Percentiles rank a stretch among this genome's conserved stretches.
These are phyloP conservation scores for Rhynchosporium agropyri DNA, from an alignment of 2,329 filamentous ascomycete genomes.

Conservation along the genomic window DNA sequence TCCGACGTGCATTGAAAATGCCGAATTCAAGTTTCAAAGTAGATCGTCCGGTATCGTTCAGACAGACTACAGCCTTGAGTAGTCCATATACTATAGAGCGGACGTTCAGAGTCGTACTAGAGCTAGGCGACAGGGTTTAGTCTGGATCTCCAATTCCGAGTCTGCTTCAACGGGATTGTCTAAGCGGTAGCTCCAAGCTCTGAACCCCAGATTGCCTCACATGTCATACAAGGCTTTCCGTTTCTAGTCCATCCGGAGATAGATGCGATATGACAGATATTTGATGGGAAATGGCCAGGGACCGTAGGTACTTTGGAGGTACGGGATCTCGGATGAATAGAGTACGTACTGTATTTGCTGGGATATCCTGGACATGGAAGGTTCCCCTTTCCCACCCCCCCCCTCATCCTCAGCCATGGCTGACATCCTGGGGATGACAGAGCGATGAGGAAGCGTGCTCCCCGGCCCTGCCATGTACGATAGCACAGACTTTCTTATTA, in stretches of 20 bases:
- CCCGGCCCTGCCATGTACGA: background rate
- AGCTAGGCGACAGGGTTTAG: constrained; percentile 8
- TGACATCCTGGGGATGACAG: constrained; percentile 17
- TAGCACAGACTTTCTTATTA: constrained; percentile 2
- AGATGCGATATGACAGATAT: background rate
- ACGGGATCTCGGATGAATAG: background rate
- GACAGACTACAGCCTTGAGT: background rate
- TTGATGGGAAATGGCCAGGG: background rate
- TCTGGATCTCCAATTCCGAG: constrained; percentile 22
- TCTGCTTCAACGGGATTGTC: constrained; percentile 20
- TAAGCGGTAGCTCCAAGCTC: constrained; percentile 8
- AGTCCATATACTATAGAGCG: constrained; percentile 1
- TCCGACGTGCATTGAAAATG: background rate
- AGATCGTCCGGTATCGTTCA: background rate
- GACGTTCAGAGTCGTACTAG: background rate
- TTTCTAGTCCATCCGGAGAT: too few relatives aligned
- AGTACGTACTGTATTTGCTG: too few relatives aligned
- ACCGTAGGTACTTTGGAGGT: background rate
- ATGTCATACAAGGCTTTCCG: background rate
- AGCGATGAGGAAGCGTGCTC: constrained; percentile 23
- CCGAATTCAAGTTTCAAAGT: background rate
- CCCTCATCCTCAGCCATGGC: background rate
- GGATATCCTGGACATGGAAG: background rate
- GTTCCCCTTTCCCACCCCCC: background rate
- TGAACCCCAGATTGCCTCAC: background rate